Evolutionary conservation across 169 alveolate genomes (phyloP), one percentile per base, ranked within the genome.

Genomic region (Plasmodium falciparum): DNA sequence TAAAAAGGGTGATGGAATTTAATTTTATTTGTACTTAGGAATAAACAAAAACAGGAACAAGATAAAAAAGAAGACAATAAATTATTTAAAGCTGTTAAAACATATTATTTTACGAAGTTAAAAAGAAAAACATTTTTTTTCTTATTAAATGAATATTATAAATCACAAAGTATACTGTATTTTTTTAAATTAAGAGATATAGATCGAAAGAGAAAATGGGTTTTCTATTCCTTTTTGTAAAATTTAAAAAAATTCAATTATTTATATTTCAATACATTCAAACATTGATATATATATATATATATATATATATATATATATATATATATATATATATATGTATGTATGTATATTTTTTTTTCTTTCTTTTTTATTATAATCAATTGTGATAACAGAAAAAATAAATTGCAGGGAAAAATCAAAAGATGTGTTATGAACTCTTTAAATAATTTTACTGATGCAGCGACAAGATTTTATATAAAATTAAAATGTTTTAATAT

Each of bases 31-130:
- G 11, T 39, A 39, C 47, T 67, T 26, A 83, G 91, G 74, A 63
- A 50, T n/a, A 83, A 83, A 72, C 69, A 83, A 58, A 67, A 83
- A 54, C 56, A 47, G 70, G 85, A 67, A 83, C 74, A 54, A 67
- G 83, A 67, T 29, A 83, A 83, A 83, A 63, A 58, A 43, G 91
- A 83, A 73, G 26, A 69, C 39, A 45, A 2, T 72, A 54, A 83
- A 47, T 49, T 62, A 29, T 54, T 69, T 69, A 83, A 83, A 54
- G 74, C 45, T 83, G 91, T 83, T 22, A 70, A 83, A 50, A 26
- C 24, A 15, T 83, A 83, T 39, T 83, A 83, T 49, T 49, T 49
- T 47, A 22, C 39, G 15, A 50, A 56, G 26, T 62, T 83, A 73
- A 83, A 69, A 83, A 83, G 49, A 69, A 61, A 62, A 20, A 73